phyloP scores from a whole-genome alignment of 78 protist genomes.

The Planoprotostelium fungivorum region DNA sequence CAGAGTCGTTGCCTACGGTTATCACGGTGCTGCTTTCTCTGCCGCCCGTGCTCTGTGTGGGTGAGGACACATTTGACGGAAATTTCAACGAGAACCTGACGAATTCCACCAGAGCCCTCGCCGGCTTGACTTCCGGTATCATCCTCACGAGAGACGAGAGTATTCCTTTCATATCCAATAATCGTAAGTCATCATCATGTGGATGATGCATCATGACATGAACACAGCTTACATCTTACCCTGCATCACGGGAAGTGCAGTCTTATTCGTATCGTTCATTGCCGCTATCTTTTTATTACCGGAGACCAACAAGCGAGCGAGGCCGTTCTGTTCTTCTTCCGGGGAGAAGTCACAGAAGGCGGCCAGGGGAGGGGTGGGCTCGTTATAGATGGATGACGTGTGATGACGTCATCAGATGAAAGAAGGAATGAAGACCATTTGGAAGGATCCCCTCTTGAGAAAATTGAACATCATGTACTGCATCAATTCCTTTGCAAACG shows the following conservation, averaged over 20 bases:
- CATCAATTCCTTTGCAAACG: not conserved
- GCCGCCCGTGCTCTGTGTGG: not conserved
- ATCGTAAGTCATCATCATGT: not conserved
- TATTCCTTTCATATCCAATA: not conserved
- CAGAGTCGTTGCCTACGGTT: not conserved
- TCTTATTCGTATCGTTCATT: not conserved
- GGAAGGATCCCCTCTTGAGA: not conserved
- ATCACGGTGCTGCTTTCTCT: not conserved
- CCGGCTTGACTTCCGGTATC: not conserved
- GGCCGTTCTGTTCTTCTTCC: not conserved
- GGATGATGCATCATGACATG: not conserved
- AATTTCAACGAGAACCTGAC: not conserved
- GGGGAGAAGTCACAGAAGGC: not conserved
- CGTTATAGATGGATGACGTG: too few relatives aligned
- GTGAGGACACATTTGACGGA: not conserved
- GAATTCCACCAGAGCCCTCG: not conserved
- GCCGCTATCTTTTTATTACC: not conserved
- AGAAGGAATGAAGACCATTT: not conserved
- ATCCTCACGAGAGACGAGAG: not conserved
- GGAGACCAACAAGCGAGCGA: not conserved
- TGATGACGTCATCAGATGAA: not conserved
- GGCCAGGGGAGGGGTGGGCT: not conserved
- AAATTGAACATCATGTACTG: not conserved
- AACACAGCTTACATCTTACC: slow-evolving; percentile 1
- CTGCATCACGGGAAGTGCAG: not conserved